Evolutionary conservation across 2,329 filamentous ascomycete genomes (phyloP), one percentile per base, ranked within the genome.

Genomic region (Colletotrichum higginsianum): DNA sequence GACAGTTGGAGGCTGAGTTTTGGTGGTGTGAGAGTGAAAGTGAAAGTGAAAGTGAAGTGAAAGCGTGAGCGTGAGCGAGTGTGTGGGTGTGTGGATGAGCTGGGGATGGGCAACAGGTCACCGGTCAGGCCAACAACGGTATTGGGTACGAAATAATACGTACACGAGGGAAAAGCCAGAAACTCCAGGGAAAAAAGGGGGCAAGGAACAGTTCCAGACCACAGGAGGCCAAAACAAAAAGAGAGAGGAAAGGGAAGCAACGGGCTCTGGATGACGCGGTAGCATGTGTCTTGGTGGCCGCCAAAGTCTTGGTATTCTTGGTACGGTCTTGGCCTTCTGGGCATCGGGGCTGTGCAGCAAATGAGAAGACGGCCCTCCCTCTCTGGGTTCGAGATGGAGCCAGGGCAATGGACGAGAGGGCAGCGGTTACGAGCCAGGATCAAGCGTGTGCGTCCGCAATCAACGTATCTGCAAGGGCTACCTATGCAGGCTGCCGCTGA

Each of bases 291-390:
- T 50, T 63, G 72, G 64, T 72, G 68, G 67, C 65, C 69, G 69
- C 68, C 63, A 73, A 62, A 62, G 72, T 72, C 72, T 72, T 73
- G 72, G 72, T 72, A 73, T 64, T 72, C 72, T 72, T 73, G 72
- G 68, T 72, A 72, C 3, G 21, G 69, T 68, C 72, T 73, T 73
- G 72, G 72, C 72, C 64, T 72, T 72, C 72, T 73, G 72, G 72
- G 72, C 72, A 72, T 66, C 64, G 72, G 72, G 72, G 72, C 72
- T 73, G 72, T 73, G 72, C 72, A 71, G 57, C 71, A 73, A 72
- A 72, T 72, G 69, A 72, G 47, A 63, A 66, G 58, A n/a, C 52
- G 35, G 50, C 38, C 52, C 23, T 44, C 47, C 55, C 55, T 42
- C 9, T 50, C 15, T 26, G 47, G 60, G 46, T 52, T 62, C 60